These are phyloP conservation scores for Aurifilum marmelostoma DNA, from an alignment of 2,329 filamentous ascomycete genomes.

Conservation along the genomic window DNA sequence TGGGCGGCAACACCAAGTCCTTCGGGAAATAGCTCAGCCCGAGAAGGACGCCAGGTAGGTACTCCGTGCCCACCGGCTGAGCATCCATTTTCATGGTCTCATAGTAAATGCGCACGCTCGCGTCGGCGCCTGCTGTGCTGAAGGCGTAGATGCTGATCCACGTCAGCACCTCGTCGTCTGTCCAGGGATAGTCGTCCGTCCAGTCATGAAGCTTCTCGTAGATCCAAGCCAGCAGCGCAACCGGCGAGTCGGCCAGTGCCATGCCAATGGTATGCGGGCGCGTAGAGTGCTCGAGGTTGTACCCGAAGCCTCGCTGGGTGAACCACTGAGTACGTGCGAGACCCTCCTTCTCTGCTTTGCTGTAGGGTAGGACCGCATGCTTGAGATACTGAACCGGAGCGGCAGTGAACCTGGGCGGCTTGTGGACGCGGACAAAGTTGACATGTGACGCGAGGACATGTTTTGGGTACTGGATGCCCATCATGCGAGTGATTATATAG, in stretches of 20 bases:
- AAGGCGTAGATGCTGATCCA: constrained; percentile 79
- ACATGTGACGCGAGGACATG: constrained; percentile 63
- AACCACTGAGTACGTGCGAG: constrained; percentile 62
- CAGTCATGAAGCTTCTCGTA: constrained; percentile 81
- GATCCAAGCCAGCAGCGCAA: constrained; percentile 75
- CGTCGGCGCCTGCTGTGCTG: constrained; percentile 68
- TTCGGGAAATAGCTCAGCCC: constrained; percentile 52
- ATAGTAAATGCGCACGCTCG: constrained; percentile 73
- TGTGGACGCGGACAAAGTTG: constrained; percentile 53
- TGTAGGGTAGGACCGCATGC: constrained; percentile 59
- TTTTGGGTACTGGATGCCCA: constrained; percentile 62
- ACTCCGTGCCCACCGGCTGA: not conserved
- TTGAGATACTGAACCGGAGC: constrained; percentile 62
- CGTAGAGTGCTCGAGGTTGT: constrained; percentile 64
- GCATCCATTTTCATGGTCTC: constrained; percentile 55
- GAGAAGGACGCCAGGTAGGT: constrained; percentile 29
- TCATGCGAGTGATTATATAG: constrained; percentile 63
- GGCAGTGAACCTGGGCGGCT: constrained; percentile 51
- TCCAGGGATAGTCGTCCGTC: constrained; percentile 74
- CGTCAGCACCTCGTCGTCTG: constrained; percentile 73
- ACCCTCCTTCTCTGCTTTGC: constrained; percentile 52
- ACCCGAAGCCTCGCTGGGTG: constrained; percentile 57
- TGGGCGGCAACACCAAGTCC: constrained; percentile 59
- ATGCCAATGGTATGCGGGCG: constrained; percentile 76
- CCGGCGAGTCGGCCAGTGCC: constrained; percentile 69